Percentiles rank a stretch among this genome's conserved stretches.
Evolutionary conservation across 306 rosid genomes (phyloP).

Genomic region (Rubus parviflorus): DNA sequence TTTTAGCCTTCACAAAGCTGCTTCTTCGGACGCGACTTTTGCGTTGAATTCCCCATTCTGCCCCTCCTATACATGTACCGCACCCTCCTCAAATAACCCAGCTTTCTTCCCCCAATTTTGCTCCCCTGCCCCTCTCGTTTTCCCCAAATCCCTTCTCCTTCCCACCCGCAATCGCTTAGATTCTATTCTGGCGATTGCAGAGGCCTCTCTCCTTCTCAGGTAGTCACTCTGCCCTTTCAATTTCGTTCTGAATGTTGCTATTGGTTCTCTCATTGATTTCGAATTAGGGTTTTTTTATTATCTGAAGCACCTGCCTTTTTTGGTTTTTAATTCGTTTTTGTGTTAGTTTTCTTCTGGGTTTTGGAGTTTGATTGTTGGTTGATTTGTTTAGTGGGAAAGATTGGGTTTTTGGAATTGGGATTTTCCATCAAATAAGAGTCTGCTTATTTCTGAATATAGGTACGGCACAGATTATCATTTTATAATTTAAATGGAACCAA

Average conservation of each 20-base stretch:
- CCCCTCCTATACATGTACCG: background rate
- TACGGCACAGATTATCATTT: background rate
- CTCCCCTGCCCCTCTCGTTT: background rate
- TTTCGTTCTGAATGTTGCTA: background rate
- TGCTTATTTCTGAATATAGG: slow-evolving; percentile 19
- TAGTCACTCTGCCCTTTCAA: background rate
- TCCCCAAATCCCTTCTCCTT: background rate
- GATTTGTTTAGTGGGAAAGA: background rate
- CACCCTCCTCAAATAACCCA: background rate
- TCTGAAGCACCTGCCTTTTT: background rate
- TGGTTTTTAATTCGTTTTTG: slow-evolving; percentile 1
- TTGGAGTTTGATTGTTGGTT: background rate
- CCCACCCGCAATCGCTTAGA: background rate
- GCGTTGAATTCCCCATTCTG: background rate
- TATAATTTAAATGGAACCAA: background rate
- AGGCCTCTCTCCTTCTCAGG: background rate
- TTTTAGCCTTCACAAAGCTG: background rate
- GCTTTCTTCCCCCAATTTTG: no score
- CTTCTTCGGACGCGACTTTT: slow-evolving; percentile 12
- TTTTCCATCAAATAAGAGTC: slow-evolving; percentile 5
- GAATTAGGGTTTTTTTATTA: background rate
- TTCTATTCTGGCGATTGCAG: background rate
- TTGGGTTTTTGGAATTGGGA: slow-evolving; percentile 21
- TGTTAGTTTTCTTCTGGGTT: background rate
- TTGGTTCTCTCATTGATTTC: background rate